Evolutionary conservation across 2,329 filamentous ascomycete species (phyloP), one percentile per base, ranked within the genome.

Genomic region (Aschersonia sp.): DNA sequence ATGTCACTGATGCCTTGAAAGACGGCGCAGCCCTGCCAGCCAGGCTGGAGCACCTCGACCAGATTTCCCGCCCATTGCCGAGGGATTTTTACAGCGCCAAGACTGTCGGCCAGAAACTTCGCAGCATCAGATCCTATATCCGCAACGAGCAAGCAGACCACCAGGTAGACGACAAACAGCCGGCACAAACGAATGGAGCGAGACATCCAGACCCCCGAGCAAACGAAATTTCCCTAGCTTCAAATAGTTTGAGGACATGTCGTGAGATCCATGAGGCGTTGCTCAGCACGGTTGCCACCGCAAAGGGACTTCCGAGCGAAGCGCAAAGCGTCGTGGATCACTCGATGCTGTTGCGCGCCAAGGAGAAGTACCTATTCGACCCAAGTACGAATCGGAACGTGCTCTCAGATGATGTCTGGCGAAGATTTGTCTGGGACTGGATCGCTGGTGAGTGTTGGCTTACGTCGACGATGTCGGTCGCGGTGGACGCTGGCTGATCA

Each of bases 361-460:
- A 74, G 51, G 76, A 79, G 54, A 73, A 70, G 47, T 83, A 83
- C 51, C 63, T 82, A 0, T 81, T 83, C 51, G 69, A 88, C 55
- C 79, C 78, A 49, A 63, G 66, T 12, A 73, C 68, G 44, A 92
- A 92, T 56, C 74, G 75, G 51, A 65, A 72, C 5, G 74, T 89
- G n/a, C 73, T 84, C 1, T 68, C 72, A 5, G 83, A 87, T 50
- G 81, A 89, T 56, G 77, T 76, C 32, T 86, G 84, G 77, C 68
- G 90, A n/a, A 74, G 79, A 49, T 82, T 84, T 48, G 67, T 85
- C n/a, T 94, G 87, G 87, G 76, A 79, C 44, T 86, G 84, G 72
- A 71, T 89, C 44, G 72, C 76, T 49, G 78, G 83, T 79, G 57
- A 58, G 68, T 71, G 4, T 42, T 8, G 10, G 4, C n/a, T 2